phyloP scores from a whole-genome alignment of 306 rosid genomes.

The Lathyrus oleraceus region DNA sequence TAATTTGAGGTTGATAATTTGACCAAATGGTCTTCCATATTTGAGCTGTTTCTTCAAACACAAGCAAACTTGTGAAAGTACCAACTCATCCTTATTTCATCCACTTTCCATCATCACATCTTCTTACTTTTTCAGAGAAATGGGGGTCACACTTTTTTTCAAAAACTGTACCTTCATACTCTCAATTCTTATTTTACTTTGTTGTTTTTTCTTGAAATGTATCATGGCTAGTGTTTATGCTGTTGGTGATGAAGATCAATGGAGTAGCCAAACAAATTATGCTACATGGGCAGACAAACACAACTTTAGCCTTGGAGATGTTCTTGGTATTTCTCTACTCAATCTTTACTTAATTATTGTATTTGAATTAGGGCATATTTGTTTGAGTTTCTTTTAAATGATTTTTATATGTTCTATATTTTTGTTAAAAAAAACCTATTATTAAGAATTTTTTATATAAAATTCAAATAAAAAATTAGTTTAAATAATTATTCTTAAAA shows the following conservation, averaged over 20 bases:
- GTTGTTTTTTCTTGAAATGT: neutral
- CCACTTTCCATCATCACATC: neutral
- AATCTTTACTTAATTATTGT: neutral
- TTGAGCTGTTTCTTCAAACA: conserved; percentile 21
- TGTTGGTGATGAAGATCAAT: conserved; percentile 47
- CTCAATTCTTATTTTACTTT: conserved; percentile 26
- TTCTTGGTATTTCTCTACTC: conserved; percentile 38
- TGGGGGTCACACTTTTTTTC: neutral
- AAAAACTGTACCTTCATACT: conserved; percentile 17
- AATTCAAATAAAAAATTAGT: too few species aligned
- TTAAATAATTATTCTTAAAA: too few species aligned
- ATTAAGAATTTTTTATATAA: too few species aligned
- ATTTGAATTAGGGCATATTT: neutral
- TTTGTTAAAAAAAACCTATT: neutral
- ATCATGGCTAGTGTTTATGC: conserved; percentile 35
- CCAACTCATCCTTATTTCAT: neutral
- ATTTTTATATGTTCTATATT: too few species aligned
- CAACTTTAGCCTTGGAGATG: conserved; percentile 42
- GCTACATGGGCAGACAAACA: conserved; percentile 41
- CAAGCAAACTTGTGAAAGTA: neutral
- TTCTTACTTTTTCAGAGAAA: conserved; percentile 14
- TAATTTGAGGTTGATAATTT: neutral
- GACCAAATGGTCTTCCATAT: conserved; percentile 12
- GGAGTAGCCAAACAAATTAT: conserved; percentile 47
- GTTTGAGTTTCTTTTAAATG: too few species aligned